These are phyloP conservation scores for Emmonsiellopsis sp. DNA, from an alignment of 2,329 filamentous ascomycete genomes.

Conservation along the genomic window DNA sequence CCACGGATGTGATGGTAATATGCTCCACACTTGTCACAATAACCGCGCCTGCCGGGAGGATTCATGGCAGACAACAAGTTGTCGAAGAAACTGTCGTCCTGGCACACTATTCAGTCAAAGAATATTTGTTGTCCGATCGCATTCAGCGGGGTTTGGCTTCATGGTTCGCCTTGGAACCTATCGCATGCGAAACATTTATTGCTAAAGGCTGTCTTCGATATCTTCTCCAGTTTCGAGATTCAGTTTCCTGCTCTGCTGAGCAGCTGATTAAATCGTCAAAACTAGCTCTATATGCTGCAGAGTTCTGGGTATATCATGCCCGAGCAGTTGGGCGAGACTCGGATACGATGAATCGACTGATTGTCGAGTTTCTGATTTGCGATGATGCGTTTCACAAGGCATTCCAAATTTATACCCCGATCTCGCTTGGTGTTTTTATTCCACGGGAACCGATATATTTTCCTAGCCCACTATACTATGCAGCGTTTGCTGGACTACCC, in stretches of 20 bases:
- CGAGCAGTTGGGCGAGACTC: too few relatives aligned
- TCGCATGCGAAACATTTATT: not conserved
- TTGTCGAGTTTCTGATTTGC: too few relatives aligned
- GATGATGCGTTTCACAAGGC: too few relatives aligned
- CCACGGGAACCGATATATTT: too few relatives aligned
- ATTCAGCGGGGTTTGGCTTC: conserved; percentile 1
- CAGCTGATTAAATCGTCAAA: too few relatives aligned
- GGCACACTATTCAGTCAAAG: conserved; percentile 25
- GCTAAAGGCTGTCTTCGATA: conserved; percentile 4
- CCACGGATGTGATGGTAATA: conserved; percentile 15
- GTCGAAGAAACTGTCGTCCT: conserved; percentile 13
- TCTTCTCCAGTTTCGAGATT: not conserved
- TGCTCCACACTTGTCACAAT: conserved; percentile 18
- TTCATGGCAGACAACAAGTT: not conserved
- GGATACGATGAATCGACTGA: too few relatives aligned
- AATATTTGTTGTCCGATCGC: conserved; percentile 23
- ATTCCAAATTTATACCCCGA: too few relatives aligned
- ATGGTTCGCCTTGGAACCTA: not conserved
- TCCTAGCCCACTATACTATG: not conserved
- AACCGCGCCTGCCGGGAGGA: not conserved
- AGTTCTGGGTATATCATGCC: too few relatives aligned
- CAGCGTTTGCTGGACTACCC: not conserved
- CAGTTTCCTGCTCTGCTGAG: not conserved
- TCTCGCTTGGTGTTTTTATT: too few relatives aligned
- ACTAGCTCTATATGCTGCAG: not conserved